A percentile compares a stretch with the other conserved stretches of the same genome.
phyloP scores from a whole-genome alignment of 2,329 filamentous ascomycete species.

The Colletotrichum tofieldiae region DNA sequence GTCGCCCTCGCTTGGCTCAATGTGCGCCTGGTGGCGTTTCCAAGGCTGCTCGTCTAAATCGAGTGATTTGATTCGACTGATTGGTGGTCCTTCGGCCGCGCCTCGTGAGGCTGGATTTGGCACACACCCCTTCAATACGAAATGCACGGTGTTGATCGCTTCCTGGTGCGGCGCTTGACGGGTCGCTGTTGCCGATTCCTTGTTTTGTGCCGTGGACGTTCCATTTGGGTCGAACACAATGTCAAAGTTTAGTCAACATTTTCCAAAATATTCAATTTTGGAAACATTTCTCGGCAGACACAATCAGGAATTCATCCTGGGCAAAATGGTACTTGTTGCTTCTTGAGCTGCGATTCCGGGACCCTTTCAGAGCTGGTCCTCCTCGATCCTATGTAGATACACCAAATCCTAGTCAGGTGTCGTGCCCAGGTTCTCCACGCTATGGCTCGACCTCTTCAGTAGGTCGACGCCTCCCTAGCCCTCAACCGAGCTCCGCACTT shows the following conservation, averaged over 20 bases:
- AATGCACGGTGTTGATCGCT: neutral
- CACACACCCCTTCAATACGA: neutral
- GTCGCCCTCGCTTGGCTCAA: neutral
- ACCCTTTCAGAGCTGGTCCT: neutral
- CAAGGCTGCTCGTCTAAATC: no score
- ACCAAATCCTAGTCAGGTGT: neutral
- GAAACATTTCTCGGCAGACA: neutral
- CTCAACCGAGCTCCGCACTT: constrained; percentile 55
- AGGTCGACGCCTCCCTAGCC: constrained; percentile 42
- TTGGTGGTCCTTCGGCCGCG: neutral
- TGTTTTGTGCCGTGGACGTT: neutral
- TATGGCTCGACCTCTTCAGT: neutral
- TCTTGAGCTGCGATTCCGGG: neutral
- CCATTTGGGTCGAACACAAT: neutral
- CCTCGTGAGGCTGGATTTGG: neutral
- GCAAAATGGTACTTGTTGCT: neutral
- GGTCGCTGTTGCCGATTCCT: neutral
- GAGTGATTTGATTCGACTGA: neutral
- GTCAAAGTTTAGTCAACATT: neutral
- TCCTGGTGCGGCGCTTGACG: neutral
- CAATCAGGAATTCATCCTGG: neutral
- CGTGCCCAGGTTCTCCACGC: neutral
- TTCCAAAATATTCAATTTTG: neutral
- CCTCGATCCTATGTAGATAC: neutral
- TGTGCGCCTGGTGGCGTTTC: neutral